Evolutionary conservation across 768 basidiomycete species (phyloP), one percentile per base, ranked within the genome.

Genomic region (Leccinum aurantiacum): DNA sequence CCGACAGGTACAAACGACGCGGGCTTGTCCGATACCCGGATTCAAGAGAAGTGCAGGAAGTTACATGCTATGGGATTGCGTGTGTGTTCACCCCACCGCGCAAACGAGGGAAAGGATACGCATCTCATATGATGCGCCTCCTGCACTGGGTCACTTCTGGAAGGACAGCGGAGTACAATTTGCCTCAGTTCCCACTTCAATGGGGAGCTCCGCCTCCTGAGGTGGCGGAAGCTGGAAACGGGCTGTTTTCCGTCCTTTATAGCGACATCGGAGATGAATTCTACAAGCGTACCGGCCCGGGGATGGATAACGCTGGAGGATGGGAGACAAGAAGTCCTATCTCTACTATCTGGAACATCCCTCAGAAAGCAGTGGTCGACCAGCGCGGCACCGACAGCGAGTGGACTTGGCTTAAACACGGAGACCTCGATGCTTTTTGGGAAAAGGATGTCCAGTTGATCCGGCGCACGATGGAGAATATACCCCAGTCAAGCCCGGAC

Each of bases 101-200:
- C 31, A 76, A 84, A 19, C 79, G 84, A 56, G 73, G 78, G 11
- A 80, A 80, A 55, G 86, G 87, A 19, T 88, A 86, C 61, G 85
- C 82, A 10, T 67, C 69, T 11, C 83, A 85, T 60, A 85, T 87
- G 85, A 85, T 88, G 85, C 75, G 79, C 14, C 77, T 89, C 24
- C 57, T 89, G 37, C 86, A 89, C 65, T 82, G 80, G 79, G 78
- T 83, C 13, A 70, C 82, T 38, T 81, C 80, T 6, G 73, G 76
- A 13, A 29, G 63, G 58, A 53, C 54, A 62, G 3, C 66, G 66
- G 27, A 69, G 69, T n/a, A 56, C 52, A 50, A 62, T 64, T 76
- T 75, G 63, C 75, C 66, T 9, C 53, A 55, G 53, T 78, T 76
- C 75, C 82, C 83, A 6, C 52, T 59, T 0, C 67, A 64, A 31